phyloP scores from a whole-genome alignment of 805 yeast genomes.

The Nakazawaea ishiwadae region DNA sequence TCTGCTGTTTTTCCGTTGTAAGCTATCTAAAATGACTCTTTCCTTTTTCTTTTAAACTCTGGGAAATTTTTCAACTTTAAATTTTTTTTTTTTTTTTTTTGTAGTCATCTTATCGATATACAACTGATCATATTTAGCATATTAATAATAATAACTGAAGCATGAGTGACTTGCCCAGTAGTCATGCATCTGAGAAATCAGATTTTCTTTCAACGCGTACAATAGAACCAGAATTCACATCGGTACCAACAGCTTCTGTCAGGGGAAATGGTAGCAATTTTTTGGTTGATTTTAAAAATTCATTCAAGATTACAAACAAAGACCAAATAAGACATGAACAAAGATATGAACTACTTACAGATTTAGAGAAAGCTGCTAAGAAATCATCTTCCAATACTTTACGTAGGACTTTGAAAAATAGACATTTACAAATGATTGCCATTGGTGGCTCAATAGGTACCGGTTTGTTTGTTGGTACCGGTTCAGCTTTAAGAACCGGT shows the following conservation, averaged over 20 bases:
- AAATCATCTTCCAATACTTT: not conserved
- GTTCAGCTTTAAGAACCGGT: conserved; percentile 49
- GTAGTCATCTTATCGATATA: not conserved
- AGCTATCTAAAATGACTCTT: too few relatives aligned
- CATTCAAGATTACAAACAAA: conserved; percentile 1
- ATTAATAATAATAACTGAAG: not conserved
- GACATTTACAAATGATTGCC: conserved; percentile 62
- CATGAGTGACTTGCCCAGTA: conserved; percentile 4
- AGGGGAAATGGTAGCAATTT: not conserved
- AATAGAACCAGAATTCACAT: not conserved
- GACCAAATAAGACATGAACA: not conserved
- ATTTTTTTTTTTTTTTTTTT: too few relatives aligned
- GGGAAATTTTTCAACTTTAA: not conserved
- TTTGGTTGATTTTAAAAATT: not conserved
- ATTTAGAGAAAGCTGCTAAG: conserved; percentile 2
- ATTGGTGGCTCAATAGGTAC: conserved; percentile 68
- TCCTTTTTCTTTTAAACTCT: too few relatives aligned
- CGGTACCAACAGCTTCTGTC: not conserved
- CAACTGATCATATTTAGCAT: too few relatives aligned
- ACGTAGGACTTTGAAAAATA: conserved; percentile 18
- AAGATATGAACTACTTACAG: not conserved
- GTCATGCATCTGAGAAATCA: not conserved
- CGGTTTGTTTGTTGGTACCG: conserved; percentile 65
- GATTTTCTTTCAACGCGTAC: conserved; percentile 1
- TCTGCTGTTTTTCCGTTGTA: too few relatives aligned